Conservation (phyloP, 352 stramenopile species). For the Phytopythium sindhum region DNA sequence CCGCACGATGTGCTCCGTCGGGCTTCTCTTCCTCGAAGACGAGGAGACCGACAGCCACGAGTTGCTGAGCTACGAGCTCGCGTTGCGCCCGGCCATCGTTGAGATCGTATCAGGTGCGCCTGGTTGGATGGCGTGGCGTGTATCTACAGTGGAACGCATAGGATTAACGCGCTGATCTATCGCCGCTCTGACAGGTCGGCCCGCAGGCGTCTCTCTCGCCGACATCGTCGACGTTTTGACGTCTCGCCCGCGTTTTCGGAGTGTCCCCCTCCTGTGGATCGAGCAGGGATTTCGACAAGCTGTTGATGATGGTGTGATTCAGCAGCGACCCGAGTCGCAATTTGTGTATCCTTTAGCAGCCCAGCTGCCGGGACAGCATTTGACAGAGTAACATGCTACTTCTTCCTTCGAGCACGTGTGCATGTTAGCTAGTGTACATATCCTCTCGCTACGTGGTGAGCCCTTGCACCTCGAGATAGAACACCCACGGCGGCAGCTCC, state of each 20-base stretch:
- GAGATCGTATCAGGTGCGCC: slow-evolving; percentile 30
- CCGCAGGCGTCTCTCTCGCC: slow-evolving; percentile 27
- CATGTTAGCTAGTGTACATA: not conserved
- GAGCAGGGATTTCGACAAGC: slow-evolving; percentile 35
- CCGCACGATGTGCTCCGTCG: slow-evolving; percentile 30
- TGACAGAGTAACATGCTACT: not conserved
- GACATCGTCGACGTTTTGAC: slow-evolving; percentile 51
- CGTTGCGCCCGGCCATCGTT: slow-evolving; percentile 42
- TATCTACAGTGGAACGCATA: not conserved
- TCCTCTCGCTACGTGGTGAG: slow-evolving; percentile 1
- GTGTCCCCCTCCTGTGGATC: slow-evolving; percentile 51
- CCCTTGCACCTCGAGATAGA: slow-evolving; percentile 64
- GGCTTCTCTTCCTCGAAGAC: slow-evolving; percentile 62
- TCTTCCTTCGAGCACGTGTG: not conserved
- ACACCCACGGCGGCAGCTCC: slow-evolving; percentile 83
- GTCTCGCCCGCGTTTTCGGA: slow-evolving; percentile 40
- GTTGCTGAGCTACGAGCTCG: slow-evolving; percentile 48
- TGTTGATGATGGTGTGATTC: slow-evolving; percentile 18
- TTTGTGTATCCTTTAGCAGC: not conserved
- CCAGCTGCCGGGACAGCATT: not conserved
- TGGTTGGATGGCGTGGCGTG: not conserved
- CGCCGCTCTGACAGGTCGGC: slow-evolving; percentile 15
- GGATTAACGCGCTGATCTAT: not conserved
- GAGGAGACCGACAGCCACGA: slow-evolving; percentile 43
- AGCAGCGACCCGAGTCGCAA: slow-evolving; percentile 33